phyloP scores from a whole-genome alignment of 2,329 filamentous ascomycete species.

The Sporothrix protearum region DNA sequence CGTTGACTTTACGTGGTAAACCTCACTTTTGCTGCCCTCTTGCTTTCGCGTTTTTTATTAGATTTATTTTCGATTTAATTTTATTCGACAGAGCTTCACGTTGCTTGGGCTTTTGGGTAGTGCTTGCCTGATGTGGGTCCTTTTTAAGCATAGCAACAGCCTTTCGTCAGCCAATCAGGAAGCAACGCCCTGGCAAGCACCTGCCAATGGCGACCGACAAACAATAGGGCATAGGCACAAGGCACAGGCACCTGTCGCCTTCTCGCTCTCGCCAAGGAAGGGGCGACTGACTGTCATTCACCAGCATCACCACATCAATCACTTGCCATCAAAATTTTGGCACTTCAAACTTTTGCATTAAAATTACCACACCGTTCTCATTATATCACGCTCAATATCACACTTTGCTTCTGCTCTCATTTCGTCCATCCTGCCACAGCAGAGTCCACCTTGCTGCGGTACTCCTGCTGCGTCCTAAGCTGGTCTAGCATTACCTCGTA shows the following conservation, averaged over 20 bases:
- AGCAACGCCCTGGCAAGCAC: not conserved
- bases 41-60: constrained; percentile 24
- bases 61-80: constrained; percentile 19
- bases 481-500: constrained; percentile 96
- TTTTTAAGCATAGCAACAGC: not conserved
- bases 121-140: constrained; percentile 13
- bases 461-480: constrained; percentile 78
- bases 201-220: not conserved
- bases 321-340: not conserved
- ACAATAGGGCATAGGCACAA: not conserved
- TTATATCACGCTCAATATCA: not conserved
- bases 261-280: not conserved
- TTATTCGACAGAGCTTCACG: constrained; percentile 16
- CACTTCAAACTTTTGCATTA: not conserved
- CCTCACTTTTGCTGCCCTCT: constrained; percentile 24
- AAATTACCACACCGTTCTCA: not conserved
- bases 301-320: too few relatives aligned
- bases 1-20: constrained; percentile 14
- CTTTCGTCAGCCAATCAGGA: constrained; percentile 8
- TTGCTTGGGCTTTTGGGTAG: constrained; percentile 5
- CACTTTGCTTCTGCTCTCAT: not conserved
- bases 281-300: not conserved
- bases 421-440: constrained; percentile 42
- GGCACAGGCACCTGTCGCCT: not conserved
- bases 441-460: constrained; percentile 73